Conservation (phyloP, 331 rosid genomes). For the Telfairia occidentalis region DNA sequence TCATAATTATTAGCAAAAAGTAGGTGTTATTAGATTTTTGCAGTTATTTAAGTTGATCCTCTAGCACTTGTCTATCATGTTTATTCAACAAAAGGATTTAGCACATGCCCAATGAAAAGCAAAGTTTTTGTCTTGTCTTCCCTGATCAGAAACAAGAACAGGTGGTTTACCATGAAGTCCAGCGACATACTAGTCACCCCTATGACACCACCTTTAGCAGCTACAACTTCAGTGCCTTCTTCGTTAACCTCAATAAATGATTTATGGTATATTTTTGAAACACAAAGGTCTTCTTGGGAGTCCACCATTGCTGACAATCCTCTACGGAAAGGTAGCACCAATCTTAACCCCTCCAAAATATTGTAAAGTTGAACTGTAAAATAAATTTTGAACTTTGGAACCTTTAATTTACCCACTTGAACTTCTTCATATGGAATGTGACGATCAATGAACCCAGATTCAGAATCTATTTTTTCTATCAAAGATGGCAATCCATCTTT, state of each 20-base stretch:
- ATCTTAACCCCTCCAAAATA: constrained; percentile 44
- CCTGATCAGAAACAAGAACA: constrained; percentile 57
- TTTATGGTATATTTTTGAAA: constrained; percentile 50
- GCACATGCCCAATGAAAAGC: constrained; percentile 68
- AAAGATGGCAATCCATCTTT: constrained; percentile 58
- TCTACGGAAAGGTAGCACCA: constrained; percentile 55
- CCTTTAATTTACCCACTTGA: constrained; percentile 52
- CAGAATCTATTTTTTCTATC: constrained; percentile 48
- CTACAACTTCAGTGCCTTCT: constrained; percentile 89
- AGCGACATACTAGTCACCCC: too few species aligned
- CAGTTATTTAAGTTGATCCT: not conserved
- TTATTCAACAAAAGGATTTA: constrained; percentile 45
- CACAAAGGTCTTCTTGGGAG: constrained; percentile 32
- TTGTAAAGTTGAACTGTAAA: constrained; percentile 52
- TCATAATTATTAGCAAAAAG: not conserved
- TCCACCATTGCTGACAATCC: constrained; percentile 74
- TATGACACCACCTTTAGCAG: constrained; percentile 33
- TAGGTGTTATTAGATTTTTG: not conserved
- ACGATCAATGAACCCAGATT: constrained; percentile 44
- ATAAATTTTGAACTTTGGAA: constrained; percentile 61
- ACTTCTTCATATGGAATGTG: constrained; percentile 36
- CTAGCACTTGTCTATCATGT: not conserved
- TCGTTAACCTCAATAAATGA: constrained; percentile 77
- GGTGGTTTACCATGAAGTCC: constrained; percentile 77
- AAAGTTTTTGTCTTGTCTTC: constrained; percentile 51